Base-by-base conservation (phyloP, 2,329 filamentous ascomycete genomes). In the Cladosporium cucumerinum region DNA sequence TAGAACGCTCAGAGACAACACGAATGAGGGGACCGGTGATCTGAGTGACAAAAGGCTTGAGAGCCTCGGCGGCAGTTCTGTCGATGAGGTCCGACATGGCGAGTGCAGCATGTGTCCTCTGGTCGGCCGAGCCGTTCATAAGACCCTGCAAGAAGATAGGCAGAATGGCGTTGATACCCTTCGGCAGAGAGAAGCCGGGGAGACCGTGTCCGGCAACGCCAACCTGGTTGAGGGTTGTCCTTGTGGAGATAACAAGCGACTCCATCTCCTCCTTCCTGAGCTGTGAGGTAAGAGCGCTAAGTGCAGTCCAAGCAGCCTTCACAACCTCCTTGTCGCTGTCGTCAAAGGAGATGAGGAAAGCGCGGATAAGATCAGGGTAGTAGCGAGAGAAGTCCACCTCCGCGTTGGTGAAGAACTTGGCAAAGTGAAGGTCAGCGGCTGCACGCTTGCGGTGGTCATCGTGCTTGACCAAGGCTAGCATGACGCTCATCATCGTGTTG, bases 211-310 rank as follows among this genome's bases (percentile, higher is more conserved):
- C 95, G 49, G 93, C 82, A 52, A 97, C 91, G 71, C 96, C 95
- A 55, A 98, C 91, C 73, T 94, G 92, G 69, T 91, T 88, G 63
- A 99, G 84, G 1, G 91, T 89, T 77, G 96, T 91, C 66, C 94
- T 85, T 2, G 94, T 97, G 0, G 94, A 95, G 62, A 87, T 82
- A 21, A 97, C 93, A 54, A 99, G 84, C 0, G 90, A 88, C 75
- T 99, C 96, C 95, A 99, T 98, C 79, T 98, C 94, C 75, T 99
- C 96, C 78, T 99, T 99, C 75, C 89, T 89, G 67, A 99, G 85
- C 71, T 88, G 89, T 76, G 93, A 93, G 54, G 93, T 97, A 71
- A 99, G 89, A 65, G 91, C 91, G 71, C 82, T 92, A 66, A 99
- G 85, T 6, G 93, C 94, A 63, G 87, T 84, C 93, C 93, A 98